A percentile compares a stretch with the other conserved stretches of the same genome.
These are phyloP conservation scores for slime mould (Dictyostelium discoideum) DNA, from an alignment of 78 protist genomes.

Conservation along the genomic window DNA sequence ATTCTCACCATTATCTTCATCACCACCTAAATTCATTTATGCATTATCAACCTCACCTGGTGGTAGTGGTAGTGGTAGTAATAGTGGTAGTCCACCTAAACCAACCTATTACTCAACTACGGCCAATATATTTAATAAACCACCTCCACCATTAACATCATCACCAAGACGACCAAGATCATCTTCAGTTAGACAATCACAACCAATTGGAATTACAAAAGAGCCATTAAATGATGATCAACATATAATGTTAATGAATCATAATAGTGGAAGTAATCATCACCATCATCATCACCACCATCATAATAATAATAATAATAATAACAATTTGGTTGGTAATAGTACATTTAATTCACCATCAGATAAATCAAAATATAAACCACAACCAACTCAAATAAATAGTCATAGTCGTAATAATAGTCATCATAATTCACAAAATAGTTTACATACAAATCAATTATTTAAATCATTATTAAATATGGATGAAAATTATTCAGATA, in stretches of 20 bases:
- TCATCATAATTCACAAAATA: not conserved
- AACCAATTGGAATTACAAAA: not conserved
- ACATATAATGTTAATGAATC: not conserved
- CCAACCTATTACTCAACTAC: not conserved
- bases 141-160: constrained; percentile 21
- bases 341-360: constrained; percentile 5
- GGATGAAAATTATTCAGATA: not conserved
- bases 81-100: not conserved
- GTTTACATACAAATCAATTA: not conserved
- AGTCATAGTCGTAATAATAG: not conserved
- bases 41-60: not conserved
- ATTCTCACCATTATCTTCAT: constrained; percentile 42
- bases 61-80: not conserved
- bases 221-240: constrained; percentile 5
- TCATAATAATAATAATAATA: not conserved
- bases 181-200: not conserved
- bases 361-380: not conserved
- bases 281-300: too few species aligned
- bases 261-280: not conserved
- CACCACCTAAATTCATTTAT: constrained; percentile 43
- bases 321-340: not conserved
- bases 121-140: not conserved
- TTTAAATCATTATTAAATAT: not conserved
- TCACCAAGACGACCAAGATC: constrained; percentile 22
- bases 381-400: not conserved